Evolutionary conservation across 2,329 filamentous ascomycete genomes (phyloP), one percentile per base, ranked within the genome.

Genomic region (Penicillium thymicola): DNA sequence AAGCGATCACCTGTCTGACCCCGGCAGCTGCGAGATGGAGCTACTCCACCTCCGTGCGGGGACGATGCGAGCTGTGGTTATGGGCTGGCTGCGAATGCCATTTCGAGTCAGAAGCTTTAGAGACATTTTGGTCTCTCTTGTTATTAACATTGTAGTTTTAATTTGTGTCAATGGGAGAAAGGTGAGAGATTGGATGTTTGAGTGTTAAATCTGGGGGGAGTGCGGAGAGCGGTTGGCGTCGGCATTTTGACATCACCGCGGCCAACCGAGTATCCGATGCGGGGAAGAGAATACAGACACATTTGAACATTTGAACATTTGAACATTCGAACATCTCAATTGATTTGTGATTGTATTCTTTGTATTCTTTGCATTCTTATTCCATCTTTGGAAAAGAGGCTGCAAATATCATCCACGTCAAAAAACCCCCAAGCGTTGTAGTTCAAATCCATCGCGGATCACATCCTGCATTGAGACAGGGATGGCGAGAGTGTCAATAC

Each of bases 1-100:
- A 25, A 32, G 23, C 9, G 40, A 23, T 46, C 11, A 86, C 84
- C 78, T 79, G 68, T 87, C 84, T 56, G 84, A 83, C 43, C 80
- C 83, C 40, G 81, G 81, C 45, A 78, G 77, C 61, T 85, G 83
- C 23, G 82, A 84, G 53, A 86, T 78, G 32, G 81, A 80, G 54
- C 70, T 72, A 58, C 77, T 78, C 78, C 80, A 82, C 77, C 79
- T 72, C 69, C 71, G 67, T 45, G 65, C 59, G 45, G 59, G 30
- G 46, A 53, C 34, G 30, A 54, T 41, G 53, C 46, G 54, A 51
- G 40, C 13, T 50, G 57, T 18, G 44, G 54, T 53, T 51, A 60
- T n/a, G 46, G 49, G 8, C 53, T 51, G 41, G 13, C 47, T 27
- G 14, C 42, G 34, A 28, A 51, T 16, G 11, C 37, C 46, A 34